Conservation (phyloP, 108 stramenopile species). For the Parietichytrium sp. region DNA sequence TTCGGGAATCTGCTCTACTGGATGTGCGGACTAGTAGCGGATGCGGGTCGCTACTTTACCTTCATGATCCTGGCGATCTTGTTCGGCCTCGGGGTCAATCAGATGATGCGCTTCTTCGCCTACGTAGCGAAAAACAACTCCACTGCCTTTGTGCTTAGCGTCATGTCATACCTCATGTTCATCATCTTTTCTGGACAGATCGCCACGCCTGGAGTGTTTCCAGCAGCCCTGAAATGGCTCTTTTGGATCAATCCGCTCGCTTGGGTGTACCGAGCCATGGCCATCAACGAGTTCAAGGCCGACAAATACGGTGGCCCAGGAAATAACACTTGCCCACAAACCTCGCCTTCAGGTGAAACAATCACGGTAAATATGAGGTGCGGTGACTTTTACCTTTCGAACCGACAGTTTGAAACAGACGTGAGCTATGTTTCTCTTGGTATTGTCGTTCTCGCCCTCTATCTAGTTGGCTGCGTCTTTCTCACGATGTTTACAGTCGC, state of each 20-base stretch:
- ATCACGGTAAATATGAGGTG: no score
- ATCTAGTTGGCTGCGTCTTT: no score
- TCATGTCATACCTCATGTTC: slow-evolving; percentile 43
- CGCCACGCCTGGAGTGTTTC: slow-evolving; percentile 22
- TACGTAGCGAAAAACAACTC: slow-evolving; percentile 43
- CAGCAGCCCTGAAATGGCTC: neutral
- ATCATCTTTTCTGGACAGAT: slow-evolving; percentile 61
- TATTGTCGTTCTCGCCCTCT: no score
- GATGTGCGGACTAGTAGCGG: neutral
- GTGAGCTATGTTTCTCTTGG: no score
- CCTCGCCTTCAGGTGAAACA: no score
- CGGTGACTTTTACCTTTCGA: no score
- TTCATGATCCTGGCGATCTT: slow-evolving; percentile 30
- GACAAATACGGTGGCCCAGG: no score
- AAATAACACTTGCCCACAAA: no score
- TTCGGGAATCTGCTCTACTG: neutral
- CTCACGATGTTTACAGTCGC: no score
- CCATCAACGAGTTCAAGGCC: neutral
- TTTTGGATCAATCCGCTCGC: slow-evolving; percentile 39
- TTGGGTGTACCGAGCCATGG: neutral
- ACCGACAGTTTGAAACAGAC: no score
- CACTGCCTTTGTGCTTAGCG: slow-evolving; percentile 44
- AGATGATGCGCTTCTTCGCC: slow-evolving; percentile 38
- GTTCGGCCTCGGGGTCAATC: neutral
- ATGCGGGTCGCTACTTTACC: no score